These are phyloP conservation scores for Lolium rigidum DNA, from an alignment of 176 grass and related monocot genomes.

Conservation along the genomic window DNA sequence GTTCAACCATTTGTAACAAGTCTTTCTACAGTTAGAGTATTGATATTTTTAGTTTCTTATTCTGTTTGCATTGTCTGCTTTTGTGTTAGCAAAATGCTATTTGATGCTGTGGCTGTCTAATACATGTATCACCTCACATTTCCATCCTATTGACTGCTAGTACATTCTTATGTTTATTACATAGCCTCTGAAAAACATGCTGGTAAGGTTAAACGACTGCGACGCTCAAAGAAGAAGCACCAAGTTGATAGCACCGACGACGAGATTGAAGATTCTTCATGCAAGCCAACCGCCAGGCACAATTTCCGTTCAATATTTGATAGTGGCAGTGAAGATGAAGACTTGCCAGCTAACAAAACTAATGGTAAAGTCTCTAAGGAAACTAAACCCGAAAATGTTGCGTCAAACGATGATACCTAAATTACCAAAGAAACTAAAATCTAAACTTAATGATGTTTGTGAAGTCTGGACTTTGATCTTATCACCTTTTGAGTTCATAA, in stretches of 20 bases:
- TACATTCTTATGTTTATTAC: constrained; percentile 14
- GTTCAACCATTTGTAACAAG: neutral
- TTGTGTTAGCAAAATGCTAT: neutral
- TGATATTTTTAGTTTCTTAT: neutral
- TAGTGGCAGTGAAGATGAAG: constrained; percentile 78
- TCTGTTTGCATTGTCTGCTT: neutral
- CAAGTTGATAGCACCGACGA: constrained; percentile 54
- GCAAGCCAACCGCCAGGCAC: constrained; percentile 43
- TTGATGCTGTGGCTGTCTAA: neutral
- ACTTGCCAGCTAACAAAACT: constrained; percentile 53
- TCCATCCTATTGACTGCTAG: neutral
- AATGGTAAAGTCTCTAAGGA: constrained; percentile 11
- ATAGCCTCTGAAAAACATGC: constrained; percentile 36
- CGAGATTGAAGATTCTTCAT: constrained; percentile 26
- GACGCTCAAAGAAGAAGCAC: constrained; percentile 56
- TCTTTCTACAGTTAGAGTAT: neutral
- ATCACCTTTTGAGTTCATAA: constrained; percentile 6
- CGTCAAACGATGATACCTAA: constrained; percentile 6
- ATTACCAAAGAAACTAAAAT: too few relatives aligned
- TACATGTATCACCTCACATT: neutral
- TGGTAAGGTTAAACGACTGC: constrained; percentile 2
- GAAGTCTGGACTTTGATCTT: neutral
- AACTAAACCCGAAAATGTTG: neutral
- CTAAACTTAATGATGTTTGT: neutral
- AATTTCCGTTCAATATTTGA: constrained; percentile 35